Evolutionary conservation across 306 rosid species (phyloP).

Genomic region (Sicyos edulis): DNA sequence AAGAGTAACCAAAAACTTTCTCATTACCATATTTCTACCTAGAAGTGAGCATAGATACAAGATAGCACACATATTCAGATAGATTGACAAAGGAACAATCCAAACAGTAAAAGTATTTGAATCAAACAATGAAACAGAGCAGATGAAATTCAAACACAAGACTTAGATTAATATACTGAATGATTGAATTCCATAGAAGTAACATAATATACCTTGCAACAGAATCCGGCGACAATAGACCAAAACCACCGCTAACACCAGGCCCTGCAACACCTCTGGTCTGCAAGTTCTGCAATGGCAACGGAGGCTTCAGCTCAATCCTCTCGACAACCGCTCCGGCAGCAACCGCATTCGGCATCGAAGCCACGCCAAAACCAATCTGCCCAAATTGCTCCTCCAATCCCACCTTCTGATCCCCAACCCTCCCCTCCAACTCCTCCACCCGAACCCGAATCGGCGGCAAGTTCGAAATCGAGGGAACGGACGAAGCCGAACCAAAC

Average conservation of each 20-base stretch:
- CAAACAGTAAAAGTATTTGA: too few relatives aligned
- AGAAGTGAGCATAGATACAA: too few relatives aligned
- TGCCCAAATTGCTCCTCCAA: constrained; percentile 68
- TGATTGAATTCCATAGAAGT: neutral
- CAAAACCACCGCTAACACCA: constrained; percentile 32
- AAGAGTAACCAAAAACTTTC: too few relatives aligned
- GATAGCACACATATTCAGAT: too few relatives aligned
- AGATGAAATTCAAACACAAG: too few relatives aligned
- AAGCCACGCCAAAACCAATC: constrained; percentile 41
- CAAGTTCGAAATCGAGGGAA: constrained; percentile 64
- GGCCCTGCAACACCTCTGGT: constrained; percentile 29
- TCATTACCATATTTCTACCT: too few relatives aligned
- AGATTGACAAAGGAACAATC: too few relatives aligned
- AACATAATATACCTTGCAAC: constrained; percentile 52
- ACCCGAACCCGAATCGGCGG: constrained; percentile 81
- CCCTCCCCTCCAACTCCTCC: constrained; percentile 39
- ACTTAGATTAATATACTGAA: too few relatives aligned
- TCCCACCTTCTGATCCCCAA: constrained; percentile 43
- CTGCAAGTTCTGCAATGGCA: constrained; percentile 70
- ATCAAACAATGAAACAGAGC: too few relatives aligned
- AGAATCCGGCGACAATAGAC: constrained; percentile 84
- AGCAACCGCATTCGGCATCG: constrained; percentile 29
- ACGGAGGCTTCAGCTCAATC: constrained; percentile 73
- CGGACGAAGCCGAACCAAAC: constrained; percentile 48
- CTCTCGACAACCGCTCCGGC: constrained; percentile 26